Conservation (phyloP, 495 filamentous ascomycete species). For the Hypoxylon lienhwacheense region DNA sequence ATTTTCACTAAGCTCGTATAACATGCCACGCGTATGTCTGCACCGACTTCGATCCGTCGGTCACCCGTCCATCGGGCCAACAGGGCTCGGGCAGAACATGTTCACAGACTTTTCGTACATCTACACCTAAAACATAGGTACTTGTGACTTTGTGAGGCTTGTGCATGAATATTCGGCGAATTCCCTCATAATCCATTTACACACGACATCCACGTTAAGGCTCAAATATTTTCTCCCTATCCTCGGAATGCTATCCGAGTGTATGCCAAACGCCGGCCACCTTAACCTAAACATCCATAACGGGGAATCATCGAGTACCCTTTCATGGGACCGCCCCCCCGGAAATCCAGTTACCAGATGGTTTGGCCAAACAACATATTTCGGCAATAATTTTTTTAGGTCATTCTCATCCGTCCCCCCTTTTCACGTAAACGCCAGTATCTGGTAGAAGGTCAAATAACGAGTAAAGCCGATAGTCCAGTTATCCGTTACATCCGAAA, state of each 20-base stretch:
- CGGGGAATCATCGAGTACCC: not conserved
- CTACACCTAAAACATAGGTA: slow-evolving; percentile 22
- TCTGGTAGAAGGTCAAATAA: slow-evolving; percentile 28
- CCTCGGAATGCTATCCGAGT: slow-evolving; percentile 22
- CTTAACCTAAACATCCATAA: not conserved
- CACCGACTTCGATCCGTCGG: no score
- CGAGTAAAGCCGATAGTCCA: slow-evolving; percentile 22
- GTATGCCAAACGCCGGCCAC: slow-evolving; percentile 24
- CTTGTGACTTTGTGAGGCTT: not conserved
- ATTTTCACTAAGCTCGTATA: no score
- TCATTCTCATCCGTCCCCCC: slow-evolving; percentile 22
- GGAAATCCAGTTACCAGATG: not conserved
- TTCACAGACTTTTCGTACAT: slow-evolving; percentile 15
- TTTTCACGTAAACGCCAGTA: slow-evolving; percentile 30
- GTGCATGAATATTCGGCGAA: slow-evolving; percentile 10
- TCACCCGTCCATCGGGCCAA: no score
- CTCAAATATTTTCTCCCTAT: slow-evolving; percentile 20
- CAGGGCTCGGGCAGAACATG: slow-evolving; percentile 13
- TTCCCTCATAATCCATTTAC: slow-evolving; percentile 11
- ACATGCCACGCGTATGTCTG: no score
- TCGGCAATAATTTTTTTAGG: slow-evolving; percentile 17
- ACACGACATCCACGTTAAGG: slow-evolving; percentile 7
- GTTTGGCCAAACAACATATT: slow-evolving; percentile 23
- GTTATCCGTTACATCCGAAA: slow-evolving; percentile 31
- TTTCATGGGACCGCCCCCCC: not conserved